Conservation (phyloP, 169 alveolate genomes). For the Cryptosporidium muris region DNA sequence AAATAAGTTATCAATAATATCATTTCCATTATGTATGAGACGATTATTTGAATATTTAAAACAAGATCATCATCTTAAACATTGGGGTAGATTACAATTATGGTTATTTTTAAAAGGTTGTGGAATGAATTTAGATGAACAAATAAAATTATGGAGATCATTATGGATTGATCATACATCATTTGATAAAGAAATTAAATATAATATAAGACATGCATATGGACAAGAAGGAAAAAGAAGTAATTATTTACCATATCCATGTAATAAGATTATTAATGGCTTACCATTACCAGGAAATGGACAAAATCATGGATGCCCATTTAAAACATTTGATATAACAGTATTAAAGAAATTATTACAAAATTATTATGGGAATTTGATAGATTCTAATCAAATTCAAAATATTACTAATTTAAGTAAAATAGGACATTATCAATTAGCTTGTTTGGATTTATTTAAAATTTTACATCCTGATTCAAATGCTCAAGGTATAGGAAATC, state of each 20-base stretch:
- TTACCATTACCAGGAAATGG: conserved; percentile 88
- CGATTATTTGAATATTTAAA: conserved; percentile 82
- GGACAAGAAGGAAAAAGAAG: conserved; percentile 93
- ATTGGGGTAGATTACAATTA: conserved; percentile 87
- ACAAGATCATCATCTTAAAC: conserved; percentile 85
- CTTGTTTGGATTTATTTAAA: conserved; percentile 85
- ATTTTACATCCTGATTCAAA: conserved; percentile 84
- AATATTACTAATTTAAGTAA: conserved; percentile 78
- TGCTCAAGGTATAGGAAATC: conserved; percentile 90
- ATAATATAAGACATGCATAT: conserved; percentile 91
- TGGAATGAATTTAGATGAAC: conserved; percentile 88
- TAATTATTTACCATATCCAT: conserved; percentile 89
- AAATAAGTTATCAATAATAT: conserved; percentile 75
- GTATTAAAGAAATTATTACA: conserved; percentile 73
- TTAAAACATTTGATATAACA: conserved; percentile 79
- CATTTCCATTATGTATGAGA: conserved; percentile 93
- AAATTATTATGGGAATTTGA: conserved; percentile 68
- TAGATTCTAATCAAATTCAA: conserved; percentile 75
- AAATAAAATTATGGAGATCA: conserved; percentile 82
- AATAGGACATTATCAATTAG: conserved; percentile 85
- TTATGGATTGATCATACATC: conserved; percentile 84
- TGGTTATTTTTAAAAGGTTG: conserved; percentile 90
- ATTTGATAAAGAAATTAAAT: conserved; percentile 88
- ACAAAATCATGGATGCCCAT: conserved; percentile 94
- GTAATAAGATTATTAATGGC: conserved; percentile 86